Conservation (phyloP, 2,329 filamentous ascomycete genomes). For the Xylariaceae sp. region DNA sequence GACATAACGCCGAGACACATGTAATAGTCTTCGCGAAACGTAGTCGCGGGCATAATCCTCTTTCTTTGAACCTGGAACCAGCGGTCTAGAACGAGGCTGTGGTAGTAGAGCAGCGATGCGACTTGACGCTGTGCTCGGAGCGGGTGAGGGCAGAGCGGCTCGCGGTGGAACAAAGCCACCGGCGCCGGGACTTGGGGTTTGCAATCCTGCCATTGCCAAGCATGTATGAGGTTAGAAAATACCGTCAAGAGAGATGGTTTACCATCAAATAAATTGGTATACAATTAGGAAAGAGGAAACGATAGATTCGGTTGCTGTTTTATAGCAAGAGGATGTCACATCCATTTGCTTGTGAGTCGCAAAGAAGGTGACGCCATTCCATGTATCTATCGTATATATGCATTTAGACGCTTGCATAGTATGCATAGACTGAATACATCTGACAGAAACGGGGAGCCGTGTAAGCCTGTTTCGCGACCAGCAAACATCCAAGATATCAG, state of each 20-base stretch:
- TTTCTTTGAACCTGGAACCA: constrained; percentile 53
- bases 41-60: constrained; percentile 57
- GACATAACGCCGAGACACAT: constrained; percentile 53
- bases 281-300: background rate
- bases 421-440: background rate
- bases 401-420: background rate
- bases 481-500: too few species aligned
- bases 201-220: constrained; percentile 24
- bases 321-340: background rate
- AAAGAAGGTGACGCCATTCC: background rate
- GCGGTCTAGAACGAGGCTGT: constrained; percentile 47
- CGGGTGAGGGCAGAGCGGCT: constrained; percentile 47
- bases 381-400: background rate
- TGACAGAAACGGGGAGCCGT: too few species aligned
- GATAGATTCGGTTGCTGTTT: background rate
- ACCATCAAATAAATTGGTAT: too few species aligned
- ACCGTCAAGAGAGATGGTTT: too few species aligned
- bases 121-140: constrained; percentile 46
- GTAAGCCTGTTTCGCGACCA: too few species aligned
- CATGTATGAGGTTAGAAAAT: background rate
- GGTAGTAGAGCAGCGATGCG: constrained; percentile 42
- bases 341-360: background rate
- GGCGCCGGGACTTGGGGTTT: constrained; percentile 7
- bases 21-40: constrained; percentile 47
- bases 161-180: constrained; percentile 48